Evolutionary conservation across 2,329 filamentous ascomycete genomes (phyloP).

Genomic region (Colletotrichum graminicola): DNA sequence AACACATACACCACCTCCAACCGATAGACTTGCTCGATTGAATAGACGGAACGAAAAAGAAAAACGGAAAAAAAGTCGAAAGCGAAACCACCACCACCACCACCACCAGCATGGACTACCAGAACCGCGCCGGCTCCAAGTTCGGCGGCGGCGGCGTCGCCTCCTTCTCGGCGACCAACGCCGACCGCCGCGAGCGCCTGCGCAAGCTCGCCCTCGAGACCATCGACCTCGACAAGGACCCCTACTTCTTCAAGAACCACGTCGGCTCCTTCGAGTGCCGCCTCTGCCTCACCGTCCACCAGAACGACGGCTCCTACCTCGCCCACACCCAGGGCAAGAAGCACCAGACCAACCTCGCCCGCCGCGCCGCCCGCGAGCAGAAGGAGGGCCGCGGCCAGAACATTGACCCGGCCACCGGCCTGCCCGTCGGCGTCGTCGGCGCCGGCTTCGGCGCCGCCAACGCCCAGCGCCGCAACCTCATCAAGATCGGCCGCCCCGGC

Average conservation of each 20-base stretch:
- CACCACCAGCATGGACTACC: conserved; percentile 70
- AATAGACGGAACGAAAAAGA: too few relatives aligned
- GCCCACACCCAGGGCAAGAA: conserved; percentile 98
- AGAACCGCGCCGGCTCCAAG: conserved; percentile 97
- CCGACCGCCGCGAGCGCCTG: conserved; percentile 95
- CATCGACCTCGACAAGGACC: conserved; percentile 99
- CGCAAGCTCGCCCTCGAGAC: conserved; percentile 98
- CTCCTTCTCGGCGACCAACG: conserved; percentile 92
- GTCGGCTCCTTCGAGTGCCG: conserved; percentile 98
- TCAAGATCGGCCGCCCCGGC: conserved; percentile 95
- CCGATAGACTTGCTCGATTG: neutral
- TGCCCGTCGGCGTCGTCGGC: conserved; percentile 82
- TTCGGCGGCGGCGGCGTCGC: conserved; percentile 98
- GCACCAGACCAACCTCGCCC: conserved; percentile 97
- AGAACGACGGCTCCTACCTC: conserved; percentile 98
- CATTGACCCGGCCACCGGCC: conserved; percentile 74
- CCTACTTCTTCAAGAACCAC: conserved; percentile 99
- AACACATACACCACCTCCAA: too few relatives aligned
- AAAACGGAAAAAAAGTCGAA: neutral
- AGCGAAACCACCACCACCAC: neutral
- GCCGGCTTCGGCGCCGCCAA: conserved; percentile 65
- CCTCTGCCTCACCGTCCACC: conserved; percentile 95
- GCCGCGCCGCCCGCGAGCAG: conserved; percentile 94
- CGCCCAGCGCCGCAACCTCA: conserved; percentile 78
- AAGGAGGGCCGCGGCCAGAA: conserved; percentile 80